These are phyloP conservation scores for Berkeleyomyces rouxiae DNA, from an alignment of 2,329 filamentous ascomycete genomes.

Conservation along the genomic window DNA sequence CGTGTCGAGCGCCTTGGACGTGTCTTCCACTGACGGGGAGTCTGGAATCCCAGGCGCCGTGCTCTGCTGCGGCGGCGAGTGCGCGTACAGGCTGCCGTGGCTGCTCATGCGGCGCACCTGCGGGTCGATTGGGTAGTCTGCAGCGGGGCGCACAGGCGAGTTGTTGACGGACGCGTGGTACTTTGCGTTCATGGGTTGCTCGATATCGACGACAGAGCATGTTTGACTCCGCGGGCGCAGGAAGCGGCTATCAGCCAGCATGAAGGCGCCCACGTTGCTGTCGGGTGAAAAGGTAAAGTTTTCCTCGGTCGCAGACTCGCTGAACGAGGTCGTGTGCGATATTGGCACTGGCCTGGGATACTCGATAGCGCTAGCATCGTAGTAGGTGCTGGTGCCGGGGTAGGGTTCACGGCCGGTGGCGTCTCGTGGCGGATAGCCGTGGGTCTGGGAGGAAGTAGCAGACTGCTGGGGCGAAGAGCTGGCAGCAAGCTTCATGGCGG, in stretches of 20 bases:
- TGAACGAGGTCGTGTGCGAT: background rate
- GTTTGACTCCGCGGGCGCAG: conserved; percentile 73
- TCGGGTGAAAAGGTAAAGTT: conserved; percentile 65
- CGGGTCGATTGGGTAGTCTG: background rate
- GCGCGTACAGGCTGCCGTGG: conserved; percentile 5
- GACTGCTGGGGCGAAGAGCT: background rate
- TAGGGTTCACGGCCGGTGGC: background rate
- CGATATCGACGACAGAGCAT: conserved; percentile 56
- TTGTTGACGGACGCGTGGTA: background rate
- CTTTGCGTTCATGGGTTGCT: conserved; percentile 16
- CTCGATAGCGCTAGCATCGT: background rate
- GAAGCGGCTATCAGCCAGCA: conserved; percentile 32
- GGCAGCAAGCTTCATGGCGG: conserved; percentile 19
- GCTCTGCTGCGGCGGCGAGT: conserved; percentile 15
- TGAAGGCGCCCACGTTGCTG: conserved; percentile 49
- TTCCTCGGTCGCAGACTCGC: conserved; percentile 27
- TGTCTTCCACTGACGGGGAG: conserved; percentile 12
- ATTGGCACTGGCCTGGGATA: background rate
- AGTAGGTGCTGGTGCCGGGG: conserved; percentile 3
- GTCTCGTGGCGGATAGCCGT: background rate
- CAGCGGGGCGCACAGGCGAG: conserved; percentile 10
- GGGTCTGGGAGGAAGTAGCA: conserved; percentile 30
- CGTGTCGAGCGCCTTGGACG: conserved; percentile 12
- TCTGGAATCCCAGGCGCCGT: background rate
- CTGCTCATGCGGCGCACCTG: conserved; percentile 8